Evolutionary conservation across 257 asterid species (phyloP), one percentile per base, ranked within the genome.

Genomic region (Capsicum baccatum): DNA sequence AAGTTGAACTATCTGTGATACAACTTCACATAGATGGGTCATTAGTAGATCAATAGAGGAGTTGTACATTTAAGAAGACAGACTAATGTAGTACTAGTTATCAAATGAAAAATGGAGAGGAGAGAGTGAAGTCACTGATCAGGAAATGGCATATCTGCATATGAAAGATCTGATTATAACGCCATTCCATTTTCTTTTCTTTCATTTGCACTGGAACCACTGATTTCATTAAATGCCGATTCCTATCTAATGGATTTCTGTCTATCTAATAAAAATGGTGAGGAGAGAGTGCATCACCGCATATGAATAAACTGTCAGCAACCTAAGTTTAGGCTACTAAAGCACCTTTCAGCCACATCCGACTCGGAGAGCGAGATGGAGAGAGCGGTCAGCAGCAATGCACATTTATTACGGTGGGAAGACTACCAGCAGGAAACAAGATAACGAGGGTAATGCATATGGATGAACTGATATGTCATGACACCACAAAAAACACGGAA

Each of bases 151-250:
- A 52, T 52, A 15, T 39, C 79, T 42, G 56, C 63, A 52, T 54
- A 50, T 52, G 63, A 50, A 54, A 21, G 60, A 76, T 52, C 58
- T 56, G 14, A 14, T 50, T 76, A 26, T 56, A 52, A 26, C 26
- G 63, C 58, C 81, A 52, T 76, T 50, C 81, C 81, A 12, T 50
- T 76, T 76, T 54, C 62, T 76, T 48, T 52, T 50, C 81, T 52
- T 50, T 21, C 62, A 21, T 76, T 21, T 52, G 52, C 81, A 50
- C 81, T 21, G 48, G 60, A 74, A 74, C 47, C 39, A 50, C 37
- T 50, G 2, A 50, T 44, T 74, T 74, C 81, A 74, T 50, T 74
- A 74, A 44, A 74, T 50, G 37, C 39, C 3, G 0, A 74, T 47
- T 73, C 60, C 42, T 47, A 19, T 74, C 42, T 73, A 11, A 9